Evolutionary conservation across 108 stramenopile species (phyloP).

Genomic region (Skeletonema potamos): DNA sequence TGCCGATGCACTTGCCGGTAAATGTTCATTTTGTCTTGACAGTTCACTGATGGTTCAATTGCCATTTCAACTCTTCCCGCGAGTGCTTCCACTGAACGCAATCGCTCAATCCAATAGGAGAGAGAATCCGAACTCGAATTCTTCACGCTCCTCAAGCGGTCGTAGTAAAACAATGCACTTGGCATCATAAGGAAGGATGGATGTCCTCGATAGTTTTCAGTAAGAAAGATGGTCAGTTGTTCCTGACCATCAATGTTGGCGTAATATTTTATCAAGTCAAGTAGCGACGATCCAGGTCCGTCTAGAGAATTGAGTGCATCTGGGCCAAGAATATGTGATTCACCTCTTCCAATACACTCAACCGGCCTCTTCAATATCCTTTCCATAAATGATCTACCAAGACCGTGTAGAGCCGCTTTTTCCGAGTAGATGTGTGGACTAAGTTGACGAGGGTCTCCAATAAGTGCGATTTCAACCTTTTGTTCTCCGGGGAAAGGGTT

Average conservation of each 20-base stretch:
- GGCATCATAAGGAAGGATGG: slow-evolving; percentile 66
- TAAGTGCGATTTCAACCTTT: slow-evolving; percentile 64
- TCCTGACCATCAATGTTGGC: slow-evolving; percentile 40
- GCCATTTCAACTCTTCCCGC: slow-evolving; percentile 17
- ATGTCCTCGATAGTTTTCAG: slow-evolving; percentile 64
- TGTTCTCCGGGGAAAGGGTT: slow-evolving; percentile 51
- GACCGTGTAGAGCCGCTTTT: slow-evolving; percentile 19
- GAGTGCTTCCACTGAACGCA: slow-evolving; percentile 53
- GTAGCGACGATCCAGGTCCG: slow-evolving; percentile 24
- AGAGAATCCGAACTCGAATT: not conserved
- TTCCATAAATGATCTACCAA: slow-evolving; percentile 63
- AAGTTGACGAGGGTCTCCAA: slow-evolving; percentile 62
- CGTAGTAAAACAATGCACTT: slow-evolving; percentile 66
- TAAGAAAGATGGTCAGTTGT: slow-evolving; percentile 55
- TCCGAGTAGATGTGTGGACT: slow-evolving; percentile 46
- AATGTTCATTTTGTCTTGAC: not conserved
- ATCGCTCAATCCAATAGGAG: slow-evolving; percentile 41
- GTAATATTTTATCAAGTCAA: slow-evolving; percentile 58
- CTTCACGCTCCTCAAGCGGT: slow-evolving; percentile 50
- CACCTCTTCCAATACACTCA: slow-evolving; percentile 53
- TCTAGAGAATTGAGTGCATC: slow-evolving; percentile 6
- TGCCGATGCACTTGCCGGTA: slow-evolving; percentile 31
- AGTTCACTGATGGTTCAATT: not conserved
- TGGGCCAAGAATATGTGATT: slow-evolving; percentile 57
- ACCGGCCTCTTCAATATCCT: slow-evolving; percentile 64